phyloP scores from a whole-genome alignment of 768 basidiomycete species.

The Kwoniella newhampshirensis region DNA sequence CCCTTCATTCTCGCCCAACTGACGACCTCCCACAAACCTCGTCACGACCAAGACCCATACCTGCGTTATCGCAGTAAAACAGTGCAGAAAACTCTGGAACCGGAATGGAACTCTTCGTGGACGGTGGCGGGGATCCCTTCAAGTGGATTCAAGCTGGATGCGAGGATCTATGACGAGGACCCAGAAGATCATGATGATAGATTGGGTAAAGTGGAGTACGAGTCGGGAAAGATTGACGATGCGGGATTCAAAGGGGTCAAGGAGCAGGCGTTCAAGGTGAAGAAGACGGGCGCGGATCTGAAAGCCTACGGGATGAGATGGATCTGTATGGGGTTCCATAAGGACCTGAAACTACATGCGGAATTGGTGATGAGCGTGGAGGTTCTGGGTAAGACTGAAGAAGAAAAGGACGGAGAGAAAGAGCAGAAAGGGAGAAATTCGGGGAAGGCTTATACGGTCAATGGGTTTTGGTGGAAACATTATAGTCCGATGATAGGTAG shows the following conservation, averaged over 20 bases:
- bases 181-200: constrained; percentile 47
- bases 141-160: constrained; percentile 34
- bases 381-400: constrained; percentile 48
- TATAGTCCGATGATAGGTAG: constrained; percentile 57
- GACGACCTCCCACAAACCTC: constrained; percentile 21
- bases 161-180: constrained; percentile 47
- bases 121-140: constrained; percentile 42
- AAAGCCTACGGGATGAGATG: constrained; percentile 38
- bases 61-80: constrained; percentile 43
- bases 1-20: constrained; percentile 47
- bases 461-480: constrained; percentile 54
- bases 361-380: constrained; percentile 44
- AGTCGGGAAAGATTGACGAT: constrained; percentile 29
- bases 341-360: constrained; percentile 27
- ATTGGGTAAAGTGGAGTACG: constrained; percentile 37
- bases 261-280: constrained; percentile 33
- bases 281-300: constrained; percentile 36
- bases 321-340: constrained; percentile 15
- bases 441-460: constrained; percentile 56
- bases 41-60: constrained; percentile 39
- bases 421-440: constrained; percentile 43
- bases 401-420: constrained; percentile 47
- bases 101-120: constrained; percentile 42
- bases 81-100: constrained; percentile 29
- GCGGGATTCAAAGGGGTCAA: constrained; percentile 36